phyloP scores from a whole-genome alignment of 2,329 filamentous ascomycete genomes.

The Fusarium buharicum region DNA sequence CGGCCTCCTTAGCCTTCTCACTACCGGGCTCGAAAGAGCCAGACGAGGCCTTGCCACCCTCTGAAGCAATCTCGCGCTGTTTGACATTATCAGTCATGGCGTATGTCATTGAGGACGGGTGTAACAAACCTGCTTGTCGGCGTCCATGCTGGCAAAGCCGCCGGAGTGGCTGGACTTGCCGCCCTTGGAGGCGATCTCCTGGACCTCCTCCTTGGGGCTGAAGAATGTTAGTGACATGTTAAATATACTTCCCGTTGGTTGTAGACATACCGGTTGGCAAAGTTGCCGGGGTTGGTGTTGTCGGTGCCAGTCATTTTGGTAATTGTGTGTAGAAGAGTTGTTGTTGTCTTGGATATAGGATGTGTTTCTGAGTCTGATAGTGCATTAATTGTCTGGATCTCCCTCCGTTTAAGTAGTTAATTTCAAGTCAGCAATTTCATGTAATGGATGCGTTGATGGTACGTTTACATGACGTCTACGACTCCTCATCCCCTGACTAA shows the following conservation, averaged over 20 bases:
- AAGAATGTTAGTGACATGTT: background rate
- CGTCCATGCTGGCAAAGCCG: slow-evolving; percentile 55
- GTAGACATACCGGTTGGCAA: slow-evolving; percentile 42
- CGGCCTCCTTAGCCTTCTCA: slow-evolving; percentile 63
- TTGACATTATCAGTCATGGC: background rate
- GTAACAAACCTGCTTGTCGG: slow-evolving; percentile 53
- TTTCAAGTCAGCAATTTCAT: background rate
- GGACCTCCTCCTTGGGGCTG: slow-evolving; percentile 58
- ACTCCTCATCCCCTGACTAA: slow-evolving; percentile 1
- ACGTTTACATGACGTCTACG: slow-evolving; percentile 14
- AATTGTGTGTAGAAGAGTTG: background rate
- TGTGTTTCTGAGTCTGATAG: background rate
- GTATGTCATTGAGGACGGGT: slow-evolving; percentile 33
- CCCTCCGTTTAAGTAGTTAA: background rate
- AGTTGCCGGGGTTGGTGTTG: slow-evolving; percentile 45
- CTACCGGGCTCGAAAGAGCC: slow-evolving; percentile 66
- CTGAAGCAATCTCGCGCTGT: slow-evolving; percentile 63
- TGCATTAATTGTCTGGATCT: accelerated
- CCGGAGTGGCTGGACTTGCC: slow-evolving; percentile 53
- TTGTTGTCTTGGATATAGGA: background rate
- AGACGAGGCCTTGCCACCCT: slow-evolving; percentile 63
- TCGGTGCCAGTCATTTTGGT: slow-evolving; percentile 38
- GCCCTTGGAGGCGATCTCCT: slow-evolving; percentile 55
- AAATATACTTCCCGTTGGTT: too few species aligned
- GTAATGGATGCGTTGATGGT: background rate